Conservation (phyloP, 257 asterid species). For the Nemophila menziesii region DNA sequence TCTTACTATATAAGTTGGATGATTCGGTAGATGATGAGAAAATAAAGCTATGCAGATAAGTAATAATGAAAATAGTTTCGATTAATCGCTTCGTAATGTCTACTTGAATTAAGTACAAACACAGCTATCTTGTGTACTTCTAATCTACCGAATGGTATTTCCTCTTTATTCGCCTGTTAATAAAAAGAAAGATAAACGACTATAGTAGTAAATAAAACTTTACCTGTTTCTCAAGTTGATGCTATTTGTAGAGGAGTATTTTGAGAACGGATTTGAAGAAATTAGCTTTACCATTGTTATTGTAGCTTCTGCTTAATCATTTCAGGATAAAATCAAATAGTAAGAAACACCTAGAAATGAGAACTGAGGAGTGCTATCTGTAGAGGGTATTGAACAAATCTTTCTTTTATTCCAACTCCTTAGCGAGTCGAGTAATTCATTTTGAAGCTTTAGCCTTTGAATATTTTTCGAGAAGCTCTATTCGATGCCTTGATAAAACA, state of each 20-base stretch:
- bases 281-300: no score
- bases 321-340: no score
- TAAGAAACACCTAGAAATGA: no score
- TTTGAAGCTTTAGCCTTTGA: slow-evolving; percentile 61
- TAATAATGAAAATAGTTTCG: slow-evolving; percentile 65
- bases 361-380: no score
- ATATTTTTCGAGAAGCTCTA: slow-evolving; percentile 55
- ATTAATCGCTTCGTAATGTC: slow-evolving; percentile 73
- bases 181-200: neutral
- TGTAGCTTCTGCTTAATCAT: no score
- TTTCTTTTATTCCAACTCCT: slow-evolving; percentile 80
- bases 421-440: slow-evolving; percentile 46
- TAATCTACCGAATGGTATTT: slow-evolving; percentile 63
- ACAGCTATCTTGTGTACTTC: slow-evolving; percentile 91
- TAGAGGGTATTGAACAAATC: slow-evolving; percentile 62
- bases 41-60: slow-evolving; percentile 77
- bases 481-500: slow-evolving; percentile 50
- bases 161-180: slow-evolving; percentile 80
- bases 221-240: slow-evolving; percentile 95
- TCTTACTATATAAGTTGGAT: slow-evolving; percentile 65
- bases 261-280: no score
- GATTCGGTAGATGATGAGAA: slow-evolving; percentile 57
- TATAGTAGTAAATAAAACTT: no score
- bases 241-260: slow-evolving; percentile 69
- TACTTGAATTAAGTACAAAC: slow-evolving; percentile 65